Percentiles rank a stretch among this genome's conserved stretches.
These are phyloP conservation scores for Schizonepeta tenuifolia DNA, from an alignment of 257 asterid species.

Conservation along the genomic window DNA sequence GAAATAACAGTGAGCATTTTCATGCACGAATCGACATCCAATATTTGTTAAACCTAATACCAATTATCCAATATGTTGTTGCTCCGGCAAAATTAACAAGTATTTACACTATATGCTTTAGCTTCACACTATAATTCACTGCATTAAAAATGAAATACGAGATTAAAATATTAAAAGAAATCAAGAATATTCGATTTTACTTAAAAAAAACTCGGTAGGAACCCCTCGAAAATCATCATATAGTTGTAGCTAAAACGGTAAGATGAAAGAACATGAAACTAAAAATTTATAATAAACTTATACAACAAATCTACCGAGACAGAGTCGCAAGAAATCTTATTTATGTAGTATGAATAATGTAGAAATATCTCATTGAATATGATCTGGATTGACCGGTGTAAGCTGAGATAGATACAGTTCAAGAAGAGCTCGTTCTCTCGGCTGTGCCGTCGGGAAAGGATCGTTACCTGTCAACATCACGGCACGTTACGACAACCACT, in stretches of 20 bases:
- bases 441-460: slow-evolving; percentile 58
- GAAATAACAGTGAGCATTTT: too few relatives aligned
- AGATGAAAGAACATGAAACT: too few relatives aligned
- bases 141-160: neutral
- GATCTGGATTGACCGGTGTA: slow-evolving; percentile 54
- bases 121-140: neutral
- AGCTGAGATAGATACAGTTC: slow-evolving; percentile 71
- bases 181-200: neutral
- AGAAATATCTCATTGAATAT: slow-evolving; percentile 26
- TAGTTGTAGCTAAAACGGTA: too few relatives aligned
- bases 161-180: neutral
- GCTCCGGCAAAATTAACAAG: too few relatives aligned
- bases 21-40: too few relatives aligned
- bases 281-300: neutral
- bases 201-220: too few relatives aligned
- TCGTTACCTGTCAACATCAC: slow-evolving; percentile 41
- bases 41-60: too few relatives aligned
- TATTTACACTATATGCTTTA: too few relatives aligned
- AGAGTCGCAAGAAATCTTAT: slow-evolving; percentile 1
- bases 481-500: neutral
- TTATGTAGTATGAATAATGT: neutral
- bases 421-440: slow-evolving; percentile 70
- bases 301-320: neutral
- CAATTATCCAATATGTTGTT: too few relatives aligned
- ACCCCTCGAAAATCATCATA: too few relatives aligned